Conservation (phyloP, 2,329 filamentous ascomycete genomes). For the Bipolaris sorokiniana region DNA sequence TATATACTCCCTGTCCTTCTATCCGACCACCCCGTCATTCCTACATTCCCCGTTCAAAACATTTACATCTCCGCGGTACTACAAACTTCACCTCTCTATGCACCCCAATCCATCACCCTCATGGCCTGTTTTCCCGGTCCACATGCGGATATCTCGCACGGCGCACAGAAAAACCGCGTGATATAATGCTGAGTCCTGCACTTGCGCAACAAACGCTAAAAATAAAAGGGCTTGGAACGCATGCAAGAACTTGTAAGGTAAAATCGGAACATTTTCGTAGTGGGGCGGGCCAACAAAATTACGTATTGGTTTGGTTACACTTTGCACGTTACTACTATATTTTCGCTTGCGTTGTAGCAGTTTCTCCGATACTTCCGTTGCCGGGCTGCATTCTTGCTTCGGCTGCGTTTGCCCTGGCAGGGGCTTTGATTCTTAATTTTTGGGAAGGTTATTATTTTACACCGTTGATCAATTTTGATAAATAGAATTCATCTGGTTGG, state of each 20-base stretch:
- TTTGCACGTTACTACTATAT: neutral
- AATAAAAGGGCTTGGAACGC: too few species aligned
- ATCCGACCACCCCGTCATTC: neutral
- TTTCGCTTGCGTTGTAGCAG: neutral
- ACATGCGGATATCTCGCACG: neutral
- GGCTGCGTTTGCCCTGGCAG: neutral
- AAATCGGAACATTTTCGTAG: too few species aligned
- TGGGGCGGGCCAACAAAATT: too few species aligned
- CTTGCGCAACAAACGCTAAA: too few species aligned
- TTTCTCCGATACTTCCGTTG: constrained; percentile 4
- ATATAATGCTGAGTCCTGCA: neutral
- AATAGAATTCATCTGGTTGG: too few species aligned
- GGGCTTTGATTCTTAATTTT: too few species aligned
- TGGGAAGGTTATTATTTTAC: too few species aligned
- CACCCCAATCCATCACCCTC: neutral
- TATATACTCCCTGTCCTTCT: neutral
- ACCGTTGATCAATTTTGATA: too few species aligned
- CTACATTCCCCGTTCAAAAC: constrained; percentile 6
- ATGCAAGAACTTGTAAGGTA: too few species aligned
- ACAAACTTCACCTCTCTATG: neutral
- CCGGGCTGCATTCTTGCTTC: neutral
- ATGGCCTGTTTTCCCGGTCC: neutral
- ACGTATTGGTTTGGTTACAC: too few species aligned
- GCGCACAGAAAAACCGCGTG: neutral
- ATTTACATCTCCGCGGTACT: constrained; percentile 15